Evolutionary conservation across 208 protist genomes (phyloP).

Genomic region (Trypanosoma melophagium): DNA sequence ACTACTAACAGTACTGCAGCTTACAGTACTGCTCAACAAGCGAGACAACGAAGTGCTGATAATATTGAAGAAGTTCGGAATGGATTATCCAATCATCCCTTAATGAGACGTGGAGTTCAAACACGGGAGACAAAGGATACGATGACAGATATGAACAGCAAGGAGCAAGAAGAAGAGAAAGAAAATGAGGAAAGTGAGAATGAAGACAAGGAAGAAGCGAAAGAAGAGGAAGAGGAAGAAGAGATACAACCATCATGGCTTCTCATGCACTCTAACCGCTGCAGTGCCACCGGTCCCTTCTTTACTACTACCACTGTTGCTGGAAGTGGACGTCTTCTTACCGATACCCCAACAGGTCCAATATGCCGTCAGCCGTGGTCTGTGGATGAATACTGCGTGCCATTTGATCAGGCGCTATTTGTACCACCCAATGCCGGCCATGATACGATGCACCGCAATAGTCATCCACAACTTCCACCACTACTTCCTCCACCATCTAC

Average conservation of each 20-base stretch:
- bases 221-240: slow-evolving; percentile 25
- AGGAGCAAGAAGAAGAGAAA: background rate
- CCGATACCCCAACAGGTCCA: background rate
- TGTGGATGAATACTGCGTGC: slow-evolving; percentile 17
- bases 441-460: slow-evolving; percentile 16
- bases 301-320: slow-evolving; percentile 5
- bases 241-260: slow-evolving; percentile 27
- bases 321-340: slow-evolving; percentile 3
- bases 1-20: background rate
- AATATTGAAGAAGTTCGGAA: too few species aligned
- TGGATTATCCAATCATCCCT: too few species aligned
- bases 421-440: slow-evolving; percentile 49
- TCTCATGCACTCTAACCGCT: slow-evolving; percentile 54
- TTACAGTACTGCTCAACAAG: too few species aligned
- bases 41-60: too few species aligned
- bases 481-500: background rate
- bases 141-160: background rate
- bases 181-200: slow-evolving; percentile 12
- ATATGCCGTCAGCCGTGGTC: background rate
- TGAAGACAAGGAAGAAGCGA: slow-evolving; percentile 9
- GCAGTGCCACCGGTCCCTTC: slow-evolving; percentile 36
- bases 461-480: background rate
- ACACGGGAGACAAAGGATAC: too few species aligned
- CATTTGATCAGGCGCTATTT: slow-evolving; percentile 51
- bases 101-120: too few species aligned